Evolutionary conservation across 176 grass and related monocot species (phyloP), one percentile per base, ranked within the genome.

Genomic region (Aechmea fasciata): DNA sequence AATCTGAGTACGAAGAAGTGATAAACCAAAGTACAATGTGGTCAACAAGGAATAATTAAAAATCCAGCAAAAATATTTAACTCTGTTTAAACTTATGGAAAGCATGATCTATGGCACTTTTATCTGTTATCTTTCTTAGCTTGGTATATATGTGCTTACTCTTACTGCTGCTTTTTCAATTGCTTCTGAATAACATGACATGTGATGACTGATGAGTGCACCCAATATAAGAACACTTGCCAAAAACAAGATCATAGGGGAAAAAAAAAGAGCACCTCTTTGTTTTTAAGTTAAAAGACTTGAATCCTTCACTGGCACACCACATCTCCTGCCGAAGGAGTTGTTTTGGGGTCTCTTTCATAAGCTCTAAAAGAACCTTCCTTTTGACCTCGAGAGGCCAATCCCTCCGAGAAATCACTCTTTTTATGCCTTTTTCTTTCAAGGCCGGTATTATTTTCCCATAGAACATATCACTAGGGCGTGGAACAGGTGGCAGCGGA

Each of bases 351-450:
- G 92, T 96, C 81, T 96, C 92, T 77, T 96, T 88, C 86, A 85
- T 96, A 76, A 96, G 92, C 67, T 96, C 92, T 74, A 92, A 78
- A 23, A 96, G 78, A 65, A 96, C 92, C 54, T 92, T 96, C 68
- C 79, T 91, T 80, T 96, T 96, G 55, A 96, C 92, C 17, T 96
- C 92, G 75, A 87, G 76, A 71, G 92, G 92, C 92, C 92, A 96
- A 81, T 96, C 92, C 83, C 88, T 92, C 78, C 92, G 76, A 68
- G 92, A 96, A 57, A 96, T 91, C 67, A 89, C 92, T 86, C 88
- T 96, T 86, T 83, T 96, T 73, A 96, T 96, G 49, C 92, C 92
- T 87, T 96, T 96, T 75, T 96, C 92, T 84, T 96, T 96, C 70
- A 96, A 66, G 63, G 92, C 92, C 57, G 92, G 92, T 89, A 92